Conservation (phyloP, 352 stramenopile species). For the Globisporangium sylvaticum region DNA sequence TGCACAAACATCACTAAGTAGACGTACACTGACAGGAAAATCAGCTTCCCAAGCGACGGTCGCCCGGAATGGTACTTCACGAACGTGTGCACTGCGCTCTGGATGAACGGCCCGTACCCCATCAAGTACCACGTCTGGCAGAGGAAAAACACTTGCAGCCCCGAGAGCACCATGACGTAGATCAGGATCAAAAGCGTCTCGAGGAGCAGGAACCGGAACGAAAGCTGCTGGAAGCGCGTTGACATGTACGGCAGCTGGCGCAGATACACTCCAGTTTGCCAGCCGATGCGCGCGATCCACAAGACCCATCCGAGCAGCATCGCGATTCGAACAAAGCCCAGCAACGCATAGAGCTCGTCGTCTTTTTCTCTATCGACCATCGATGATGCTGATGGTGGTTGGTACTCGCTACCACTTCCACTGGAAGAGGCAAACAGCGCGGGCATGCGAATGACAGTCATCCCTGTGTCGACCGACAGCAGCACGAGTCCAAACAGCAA, state of each 20-base stretch:
- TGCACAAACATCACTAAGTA: constrained; percentile 85
- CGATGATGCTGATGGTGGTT: not conserved
- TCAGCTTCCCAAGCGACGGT: constrained; percentile 58
- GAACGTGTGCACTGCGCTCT: constrained; percentile 68
- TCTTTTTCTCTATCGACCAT: constrained; percentile 19
- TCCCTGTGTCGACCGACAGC: constrained; percentile 47
- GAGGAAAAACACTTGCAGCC: constrained; percentile 62
- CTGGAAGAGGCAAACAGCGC: constrained; percentile 31
- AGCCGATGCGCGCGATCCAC: constrained; percentile 64
- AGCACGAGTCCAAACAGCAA: constrained; percentile 38
- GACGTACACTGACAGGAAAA: constrained; percentile 82
- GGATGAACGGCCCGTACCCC: constrained; percentile 64
- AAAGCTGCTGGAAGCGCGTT: constrained; percentile 83
- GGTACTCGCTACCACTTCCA: not conserved
- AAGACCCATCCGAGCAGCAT: constrained; percentile 68
- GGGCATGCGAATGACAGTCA: constrained; percentile 67
- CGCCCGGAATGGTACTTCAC: constrained; percentile 45
- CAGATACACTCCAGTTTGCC: constrained; percentile 50
- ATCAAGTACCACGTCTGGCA: constrained; percentile 61
- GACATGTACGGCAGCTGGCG: constrained; percentile 80
- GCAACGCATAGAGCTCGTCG: constrained; percentile 58
- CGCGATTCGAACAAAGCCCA: constrained; percentile 56
- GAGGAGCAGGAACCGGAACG: constrained; percentile 80
- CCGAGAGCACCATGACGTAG: constrained; percentile 66
- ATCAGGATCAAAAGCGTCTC: constrained; percentile 73